Base-by-base conservation (phyloP, 1,284 basidiomycete species). In the Afroboletus lepidellus region DNA sequence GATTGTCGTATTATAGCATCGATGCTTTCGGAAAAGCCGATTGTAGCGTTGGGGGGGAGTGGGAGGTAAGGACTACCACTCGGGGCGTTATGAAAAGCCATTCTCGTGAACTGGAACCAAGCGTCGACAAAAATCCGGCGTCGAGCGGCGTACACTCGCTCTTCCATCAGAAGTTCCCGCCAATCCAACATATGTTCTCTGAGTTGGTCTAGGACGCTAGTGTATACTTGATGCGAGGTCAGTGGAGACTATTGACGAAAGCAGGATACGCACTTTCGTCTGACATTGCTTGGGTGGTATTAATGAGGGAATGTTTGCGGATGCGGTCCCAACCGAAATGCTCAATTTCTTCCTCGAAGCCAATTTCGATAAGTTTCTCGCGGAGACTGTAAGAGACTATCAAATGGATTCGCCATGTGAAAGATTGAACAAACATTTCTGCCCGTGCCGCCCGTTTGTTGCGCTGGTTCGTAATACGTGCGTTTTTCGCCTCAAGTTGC, bases 121-220 rank as follows among this genome's bases (percentile, higher is more conserved):
- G 60, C 59, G 30, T 69, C 63, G 46, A 63, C 34, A 43, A 71
- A 67, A 47, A 53, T 7, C 27, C 48, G 53, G 37, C 65, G 69
- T 48, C 68, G 65, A 42, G 20, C 15, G 41, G 46, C 36, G 32
- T 67, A 70, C 5, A 67, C 59, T 34, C 48, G 64, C 34, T 70
- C 66, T 53, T 67, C 69, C 56, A 61, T 61, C 23, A 63, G 56
- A 50, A 71, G 61, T 43, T 67, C 68, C 48, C 60, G 67, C 69
- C 69, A 71, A 18, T 50, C 61, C 8, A 54, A 34, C 68, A 67
- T 71, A 46, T 68, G 58, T 5, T 56, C 61, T 33, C 37, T 47
- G n/a, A 71, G 55, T 41, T 68, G 57, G 23, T 60, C 55, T 18
- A 66, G 24, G 41, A 68, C 21, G 29, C 25, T 41, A 34, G 48